These are phyloP conservation scores for Pseudodiploospora longispora DNA, from an alignment of 2,329 filamentous ascomycete species.

Conservation along the genomic window DNA sequence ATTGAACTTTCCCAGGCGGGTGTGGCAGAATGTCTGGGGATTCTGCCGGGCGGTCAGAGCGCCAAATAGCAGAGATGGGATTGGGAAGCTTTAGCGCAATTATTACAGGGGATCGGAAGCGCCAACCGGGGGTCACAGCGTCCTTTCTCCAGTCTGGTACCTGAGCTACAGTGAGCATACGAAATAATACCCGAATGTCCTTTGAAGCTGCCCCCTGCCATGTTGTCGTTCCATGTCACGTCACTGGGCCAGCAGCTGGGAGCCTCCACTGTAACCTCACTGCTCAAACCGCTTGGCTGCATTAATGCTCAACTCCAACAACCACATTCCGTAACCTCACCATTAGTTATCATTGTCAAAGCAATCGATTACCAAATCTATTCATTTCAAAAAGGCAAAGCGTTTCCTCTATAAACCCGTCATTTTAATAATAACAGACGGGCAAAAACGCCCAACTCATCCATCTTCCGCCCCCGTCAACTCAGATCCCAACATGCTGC, in stretches of 20 bases:
- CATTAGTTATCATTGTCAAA: too few species aligned
- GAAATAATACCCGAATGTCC: too few species aligned
- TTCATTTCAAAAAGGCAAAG: too few species aligned
- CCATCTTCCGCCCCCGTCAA: too few species aligned
- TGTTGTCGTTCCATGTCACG: constrained; percentile 6
- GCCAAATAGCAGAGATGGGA: not conserved
- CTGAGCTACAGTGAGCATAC: too few species aligned
- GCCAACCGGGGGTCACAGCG: constrained; percentile 6
- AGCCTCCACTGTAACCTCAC: constrained; percentile 1
- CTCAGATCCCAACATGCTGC: constrained; percentile 13
- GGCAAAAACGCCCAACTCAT: too few species aligned
- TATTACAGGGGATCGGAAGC: constrained; percentile 4
- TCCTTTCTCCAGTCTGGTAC: not conserved
- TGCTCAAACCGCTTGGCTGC: not conserved
- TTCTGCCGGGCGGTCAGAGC: constrained; percentile 28
- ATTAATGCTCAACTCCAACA: not conserved
- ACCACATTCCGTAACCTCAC: not conserved
- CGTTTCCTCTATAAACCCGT: too few species aligned
- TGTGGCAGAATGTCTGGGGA: constrained; percentile 13
- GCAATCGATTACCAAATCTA: too few species aligned
- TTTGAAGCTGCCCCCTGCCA: too few species aligned
- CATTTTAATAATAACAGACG: too few species aligned
- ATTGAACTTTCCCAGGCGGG: not conserved
- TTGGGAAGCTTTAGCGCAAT: too few species aligned
- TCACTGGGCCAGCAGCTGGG: constrained; percentile 5